phyloP scores from a whole-genome alignment of 352 stramenopile genomes.

The Globisporangium lucens region DNA sequence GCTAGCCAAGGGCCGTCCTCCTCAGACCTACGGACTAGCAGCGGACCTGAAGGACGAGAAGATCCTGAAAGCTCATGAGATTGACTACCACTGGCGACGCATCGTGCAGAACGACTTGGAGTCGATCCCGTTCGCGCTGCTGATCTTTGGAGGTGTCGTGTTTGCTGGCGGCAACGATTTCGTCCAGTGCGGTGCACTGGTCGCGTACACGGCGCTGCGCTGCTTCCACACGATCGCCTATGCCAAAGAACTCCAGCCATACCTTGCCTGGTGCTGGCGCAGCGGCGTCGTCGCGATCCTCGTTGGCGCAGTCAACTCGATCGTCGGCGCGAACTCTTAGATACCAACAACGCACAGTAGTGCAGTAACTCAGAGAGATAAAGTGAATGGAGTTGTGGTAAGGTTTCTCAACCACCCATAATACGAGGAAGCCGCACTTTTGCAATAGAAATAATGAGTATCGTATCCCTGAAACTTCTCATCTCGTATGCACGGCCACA shows the following conservation, averaged over 20 bases:
- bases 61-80: constrained; percentile 20
- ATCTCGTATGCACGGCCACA: too few species aligned
- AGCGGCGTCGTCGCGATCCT: not conserved
- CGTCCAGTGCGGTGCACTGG: constrained; percentile 26
- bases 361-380: too few species aligned
- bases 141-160: constrained; percentile 31
- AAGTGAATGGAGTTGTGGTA: too few species aligned
- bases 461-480: too few species aligned
- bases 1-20: constrained; percentile 34
- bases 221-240: constrained; percentile 42
- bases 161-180: constrained; percentile 26
- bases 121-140: constrained; percentile 38
- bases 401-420: too few species aligned
- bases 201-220: constrained; percentile 34
- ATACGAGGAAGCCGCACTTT: too few species aligned
- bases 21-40: constrained; percentile 30
- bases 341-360: too few species aligned
- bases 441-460: too few species aligned
- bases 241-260: constrained; percentile 37
- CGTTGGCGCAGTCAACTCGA: constrained; percentile 1
- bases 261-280: constrained; percentile 22
- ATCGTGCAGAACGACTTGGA: constrained; percentile 51
- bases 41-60: constrained; percentile 23
- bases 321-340: not conserved
- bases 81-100: constrained; percentile 35